A percentile compares a stretch with the other conserved stretches of the same genome.
Evolutionary conservation across 2,329 filamentous ascomycete genomes (phyloP).

Genomic region (Colletotrichum australisinense): DNA sequence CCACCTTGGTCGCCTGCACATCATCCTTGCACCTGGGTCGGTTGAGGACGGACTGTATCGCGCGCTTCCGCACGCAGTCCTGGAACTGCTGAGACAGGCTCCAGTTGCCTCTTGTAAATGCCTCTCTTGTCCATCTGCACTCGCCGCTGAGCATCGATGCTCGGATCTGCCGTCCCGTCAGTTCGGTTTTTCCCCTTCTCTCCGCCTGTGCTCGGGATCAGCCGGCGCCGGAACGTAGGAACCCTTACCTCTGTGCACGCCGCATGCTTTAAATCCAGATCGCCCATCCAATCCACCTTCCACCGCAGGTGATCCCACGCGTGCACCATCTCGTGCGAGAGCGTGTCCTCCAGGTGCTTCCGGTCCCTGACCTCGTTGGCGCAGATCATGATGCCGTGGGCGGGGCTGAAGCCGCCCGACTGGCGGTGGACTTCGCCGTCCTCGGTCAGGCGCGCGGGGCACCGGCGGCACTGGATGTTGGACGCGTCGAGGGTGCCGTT

Average conservation of each 20-base stretch:
- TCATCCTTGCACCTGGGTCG: constrained; percentile 87
- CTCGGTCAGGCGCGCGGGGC: constrained; percentile 68
- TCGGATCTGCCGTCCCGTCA: constrained; percentile 73
- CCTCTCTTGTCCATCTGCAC: constrained; percentile 89
- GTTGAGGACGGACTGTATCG: constrained; percentile 81
- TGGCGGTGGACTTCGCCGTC: constrained; percentile 72
- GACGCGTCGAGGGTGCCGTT: constrained; percentile 78
- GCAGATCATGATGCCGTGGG: constrained; percentile 90
- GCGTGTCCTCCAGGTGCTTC: constrained; percentile 89
- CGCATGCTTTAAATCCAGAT: constrained; percentile 83
- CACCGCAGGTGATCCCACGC: constrained; percentile 94
- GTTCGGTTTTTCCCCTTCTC: constrained; percentile 20
- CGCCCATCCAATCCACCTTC: constrained; percentile 83
- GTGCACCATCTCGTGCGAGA: constrained; percentile 98
- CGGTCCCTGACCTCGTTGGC: constrained; percentile 88
- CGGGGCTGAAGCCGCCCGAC: constrained; percentile 85
- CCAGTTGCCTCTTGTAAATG: constrained; percentile 87
- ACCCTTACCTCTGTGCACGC: constrained; percentile 86
- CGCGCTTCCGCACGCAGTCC: constrained; percentile 86
- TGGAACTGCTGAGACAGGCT: constrained; percentile 93
- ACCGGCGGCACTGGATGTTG: constrained; percentile 87
- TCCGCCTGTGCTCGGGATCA: background rate
- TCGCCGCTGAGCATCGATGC: constrained; percentile 94
- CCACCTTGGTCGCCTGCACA: constrained; percentile 85
- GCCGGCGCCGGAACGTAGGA: no score